Conservation (phyloP, 495 filamentous ascomycete genomes). For the Hyaloscypha bicolor region DNA sequence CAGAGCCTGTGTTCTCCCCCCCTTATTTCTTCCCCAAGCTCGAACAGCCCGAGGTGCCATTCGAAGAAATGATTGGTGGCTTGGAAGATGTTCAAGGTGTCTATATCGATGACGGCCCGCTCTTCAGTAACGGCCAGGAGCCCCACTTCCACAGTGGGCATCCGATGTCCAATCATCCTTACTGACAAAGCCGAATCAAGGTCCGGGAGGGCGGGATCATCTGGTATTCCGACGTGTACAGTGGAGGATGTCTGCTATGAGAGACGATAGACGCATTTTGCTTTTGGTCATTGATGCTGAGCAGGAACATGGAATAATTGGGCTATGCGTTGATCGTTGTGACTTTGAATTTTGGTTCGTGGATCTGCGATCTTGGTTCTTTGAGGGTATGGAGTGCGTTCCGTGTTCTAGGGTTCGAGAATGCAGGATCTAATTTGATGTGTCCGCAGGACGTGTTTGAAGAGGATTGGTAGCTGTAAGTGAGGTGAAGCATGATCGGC, state of each 20-base stretch:
- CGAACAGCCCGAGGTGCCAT: conserved; percentile 20
- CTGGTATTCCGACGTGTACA: conserved; percentile 9
- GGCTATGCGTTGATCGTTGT: background rate
- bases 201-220: background rate
- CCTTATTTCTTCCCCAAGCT: conserved; percentile 22
- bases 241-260: conserved; percentile 3
- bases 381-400: conserved; percentile 5
- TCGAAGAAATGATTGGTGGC: conserved; percentile 13
- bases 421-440: conserved; percentile 3
- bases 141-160: conserved; percentile 1
- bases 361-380: background rate
- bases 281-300: background rate
- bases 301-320: background rate
- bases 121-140: conserved; percentile 19
- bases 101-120: conserved; percentile 27
- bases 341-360: background rate
- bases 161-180: conserved; percentile 8
- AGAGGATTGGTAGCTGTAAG: conserved; percentile 9
- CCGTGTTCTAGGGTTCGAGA: background rate
- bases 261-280: conserved; percentile 1
- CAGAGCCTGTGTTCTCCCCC: conserved; percentile 3
- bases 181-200: conserved; percentile 10
- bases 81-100: conserved; percentile 32
- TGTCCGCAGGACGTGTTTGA: conserved; percentile 14
- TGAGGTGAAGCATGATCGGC: conserved; percentile 3